Conservation (phyloP, 2,329 filamentous ascomycete species). For the Alternaria triticimaculans region DNA sequence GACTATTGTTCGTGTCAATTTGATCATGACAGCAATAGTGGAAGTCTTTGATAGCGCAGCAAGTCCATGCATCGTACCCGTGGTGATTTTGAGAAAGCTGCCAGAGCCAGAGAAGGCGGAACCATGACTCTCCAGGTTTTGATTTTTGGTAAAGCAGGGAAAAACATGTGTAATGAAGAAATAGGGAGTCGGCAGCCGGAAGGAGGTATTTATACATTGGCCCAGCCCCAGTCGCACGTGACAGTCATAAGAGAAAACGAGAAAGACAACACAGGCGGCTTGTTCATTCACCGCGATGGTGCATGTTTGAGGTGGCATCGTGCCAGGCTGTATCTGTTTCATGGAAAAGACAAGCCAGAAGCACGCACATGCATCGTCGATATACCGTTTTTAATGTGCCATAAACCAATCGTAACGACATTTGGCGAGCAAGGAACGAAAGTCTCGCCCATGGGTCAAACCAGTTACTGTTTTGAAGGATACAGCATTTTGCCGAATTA, state of each 20-base stretch:
- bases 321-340: too few relatives aligned
- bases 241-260: not conserved
- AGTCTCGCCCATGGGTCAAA: not conserved
- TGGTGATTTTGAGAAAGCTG: not conserved
- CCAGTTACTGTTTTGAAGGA: not conserved
- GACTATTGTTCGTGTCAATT: fast-evolving
- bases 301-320: not conserved
- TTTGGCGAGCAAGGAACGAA: not conserved
- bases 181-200: not conserved
- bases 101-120: not conserved
- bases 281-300: not conserved
- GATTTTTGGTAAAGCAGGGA: not conserved
- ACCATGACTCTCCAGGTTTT: too few relatives aligned
- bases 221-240: not conserved
- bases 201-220: not conserved
- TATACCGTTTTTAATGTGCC: not conserved
- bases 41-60: not conserved
- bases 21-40: not conserved
- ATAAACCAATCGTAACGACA: not conserved
- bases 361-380: not conserved
- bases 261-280: not conserved
- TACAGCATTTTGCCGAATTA: not conserved
- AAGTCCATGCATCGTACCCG: not conserved
- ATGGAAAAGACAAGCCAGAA: too few relatives aligned
- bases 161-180: not conserved